phyloP scores from a whole-genome alignment of 2,329 filamentous ascomycete genomes.

The Mycosphaerella arachidis region DNA sequence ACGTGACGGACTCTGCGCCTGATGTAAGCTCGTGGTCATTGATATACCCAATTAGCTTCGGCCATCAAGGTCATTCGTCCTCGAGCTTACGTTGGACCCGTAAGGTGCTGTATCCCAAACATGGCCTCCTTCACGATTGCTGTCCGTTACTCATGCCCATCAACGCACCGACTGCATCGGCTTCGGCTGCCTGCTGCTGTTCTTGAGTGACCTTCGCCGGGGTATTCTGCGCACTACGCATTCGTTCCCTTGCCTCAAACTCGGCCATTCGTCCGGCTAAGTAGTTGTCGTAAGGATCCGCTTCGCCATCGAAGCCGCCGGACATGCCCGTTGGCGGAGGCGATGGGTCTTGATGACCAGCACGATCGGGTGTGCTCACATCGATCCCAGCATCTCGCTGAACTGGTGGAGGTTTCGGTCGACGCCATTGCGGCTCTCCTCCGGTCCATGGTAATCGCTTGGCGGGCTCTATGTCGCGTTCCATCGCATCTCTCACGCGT shows the following conservation, averaged over 20 bases:
- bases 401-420: conserved; percentile 2
- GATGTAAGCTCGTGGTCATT: not conserved
- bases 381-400: conserved; percentile 10
- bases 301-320: conserved; percentile 32
- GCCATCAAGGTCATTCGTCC: not conserved
- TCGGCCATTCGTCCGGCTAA: conserved; percentile 27
- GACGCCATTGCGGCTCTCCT: conserved; percentile 22
- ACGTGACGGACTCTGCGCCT: not conserved
- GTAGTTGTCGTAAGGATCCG: conserved; percentile 34
- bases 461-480: conserved; percentile 35
- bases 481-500: conserved; percentile 33
- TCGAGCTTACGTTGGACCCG: not conserved
- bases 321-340: conserved; percentile 29
- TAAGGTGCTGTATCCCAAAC: not conserved
- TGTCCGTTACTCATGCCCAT: conserved; percentile 19
- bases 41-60: not conserved
- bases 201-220: conserved; percentile 19
- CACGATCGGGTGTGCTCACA: conserved; percentile 7
- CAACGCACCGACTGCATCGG: conserved; percentile 27
- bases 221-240: conserved; percentile 23
- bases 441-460: conserved; percentile 31
- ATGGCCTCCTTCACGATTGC: not conserved
- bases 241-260: conserved; percentile 27
- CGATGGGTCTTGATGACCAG: conserved; percentile 16
- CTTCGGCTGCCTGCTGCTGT: conserved; percentile 17